These are phyloP conservation scores for Sugiyamaella mastotermitis DNA, from an alignment of 805 yeast genomes.

Conservation along the genomic window DNA sequence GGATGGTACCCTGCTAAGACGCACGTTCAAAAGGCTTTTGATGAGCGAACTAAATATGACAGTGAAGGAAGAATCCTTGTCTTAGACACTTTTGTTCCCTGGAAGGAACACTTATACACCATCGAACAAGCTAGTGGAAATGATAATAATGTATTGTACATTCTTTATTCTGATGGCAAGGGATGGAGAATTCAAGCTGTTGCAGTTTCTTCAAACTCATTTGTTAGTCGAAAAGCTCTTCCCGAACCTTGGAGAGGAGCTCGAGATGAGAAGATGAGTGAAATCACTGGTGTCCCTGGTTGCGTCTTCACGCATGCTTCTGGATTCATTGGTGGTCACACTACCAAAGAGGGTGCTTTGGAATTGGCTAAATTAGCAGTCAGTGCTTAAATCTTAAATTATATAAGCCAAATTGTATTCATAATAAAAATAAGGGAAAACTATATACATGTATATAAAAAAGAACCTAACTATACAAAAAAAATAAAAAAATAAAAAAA, in stretches of 20 bases:
- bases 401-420: too few species aligned
- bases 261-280: conserved; percentile 76
- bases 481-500: too few species aligned
- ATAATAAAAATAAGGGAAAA: not conserved
- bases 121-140: conserved; percentile 49
- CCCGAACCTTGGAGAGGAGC: conserved; percentile 95
- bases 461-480: not conserved
- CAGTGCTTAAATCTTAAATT: conserved; percentile 8
- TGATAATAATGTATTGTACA: conserved; percentile 57
- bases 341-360: conserved; percentile 70
- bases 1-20: conserved; percentile 90
- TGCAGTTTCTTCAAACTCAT: conserved; percentile 69
- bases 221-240: conserved; percentile 77
- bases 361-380: conserved; percentile 55
- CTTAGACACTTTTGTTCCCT: conserved; percentile 75
- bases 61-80: conserved; percentile 67
- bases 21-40: conserved; percentile 67
- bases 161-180: conserved; percentile 65
- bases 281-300: conserved; percentile 72
- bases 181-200: conserved; percentile 89
- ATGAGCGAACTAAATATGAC: conserved; percentile 54
- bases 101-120: conserved; percentile 87
- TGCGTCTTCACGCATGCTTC: conserved; percentile 91
- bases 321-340: conserved; percentile 95
- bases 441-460: conserved; percentile 1